Evolutionary conservation across 306 rosid species (phyloP), one percentile per base, ranked within the genome.

Genomic region (Dryas alaskensis): DNA sequence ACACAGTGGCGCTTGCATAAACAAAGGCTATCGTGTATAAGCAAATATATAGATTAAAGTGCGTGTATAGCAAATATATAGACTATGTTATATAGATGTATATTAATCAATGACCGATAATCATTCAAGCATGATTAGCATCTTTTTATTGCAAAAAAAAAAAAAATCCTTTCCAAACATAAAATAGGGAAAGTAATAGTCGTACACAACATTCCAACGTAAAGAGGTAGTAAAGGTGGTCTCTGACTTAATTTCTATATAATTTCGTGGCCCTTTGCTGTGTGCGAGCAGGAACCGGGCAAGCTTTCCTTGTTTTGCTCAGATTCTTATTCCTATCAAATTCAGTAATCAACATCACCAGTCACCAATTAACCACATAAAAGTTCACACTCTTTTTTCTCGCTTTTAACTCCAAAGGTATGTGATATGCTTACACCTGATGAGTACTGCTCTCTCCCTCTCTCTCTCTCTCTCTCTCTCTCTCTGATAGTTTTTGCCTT

Each of bases 231-330:
- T 39, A 6, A 61, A 61, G 22, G 14, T 39, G 22, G 9, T 13
- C 19, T 60, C 0, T 60, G 66, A 60, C 42, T 40, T 10, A 39
- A 16, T 39, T 69, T 39, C 62, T 55, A 48, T 12, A 22, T 45
- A 25, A 46, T 69, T 39, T 52, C 64, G 74, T 70, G 74, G 52
- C 59, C 17, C 70, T 31, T 45, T 48, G 63, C 65, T 39, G 17
- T 60, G 54, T 48, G 13, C 1, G 60, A 73, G 69, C 60, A 73
- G 70, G 69, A 73, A 73, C 53, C 78, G 52, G 62, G 48, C 62
- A n/a, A 19, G 40, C 19, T 60, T 44, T 65, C 37, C 61, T 45
- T 52, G 17, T 13, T 60, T 40, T 40, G 3, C 59, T 47, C 69
- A 5, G 47, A 16, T 9, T 52, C 49, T 53, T 0, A 4, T 31